Conservation (phyloP, 2,329 filamentous ascomycete species). For the Colletotrichum tropicicola region DNA sequence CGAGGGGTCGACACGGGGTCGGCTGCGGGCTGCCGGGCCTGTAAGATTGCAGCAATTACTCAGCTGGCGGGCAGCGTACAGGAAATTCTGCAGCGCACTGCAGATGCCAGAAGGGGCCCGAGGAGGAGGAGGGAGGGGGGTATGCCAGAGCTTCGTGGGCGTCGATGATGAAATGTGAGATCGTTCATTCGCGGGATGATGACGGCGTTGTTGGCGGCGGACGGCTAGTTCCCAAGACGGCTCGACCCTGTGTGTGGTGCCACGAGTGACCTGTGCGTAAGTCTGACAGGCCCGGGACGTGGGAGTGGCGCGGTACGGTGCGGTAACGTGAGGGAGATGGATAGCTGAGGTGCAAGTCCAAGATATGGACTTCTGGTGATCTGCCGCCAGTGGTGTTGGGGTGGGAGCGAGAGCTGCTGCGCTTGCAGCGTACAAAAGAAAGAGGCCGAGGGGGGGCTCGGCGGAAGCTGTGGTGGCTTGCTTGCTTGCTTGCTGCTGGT, state of each 20-base stretch:
- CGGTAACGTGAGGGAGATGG: not conserved
- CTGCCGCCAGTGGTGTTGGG: not conserved
- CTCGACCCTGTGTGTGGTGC: slow-evolving; percentile 22
- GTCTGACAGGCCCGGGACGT: not conserved
- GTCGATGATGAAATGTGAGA: slow-evolving; percentile 31
- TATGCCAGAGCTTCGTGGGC: slow-evolving; percentile 13
- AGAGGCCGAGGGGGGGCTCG: not conserved
- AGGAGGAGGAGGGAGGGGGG: not conserved
- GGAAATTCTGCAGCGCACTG: slow-evolving; percentile 13
- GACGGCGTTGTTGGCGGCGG: slow-evolving; percentile 16
- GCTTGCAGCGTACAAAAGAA: slow-evolving; percentile 3
- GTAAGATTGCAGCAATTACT: slow-evolving; percentile 38
- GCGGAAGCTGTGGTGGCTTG: too few species aligned
- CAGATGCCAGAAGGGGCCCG: not conserved
- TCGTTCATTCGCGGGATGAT: slow-evolving; percentile 30
- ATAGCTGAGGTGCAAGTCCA: not conserved
- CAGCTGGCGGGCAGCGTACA: slow-evolving; percentile 30
- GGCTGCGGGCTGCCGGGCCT: slow-evolving; percentile 30
- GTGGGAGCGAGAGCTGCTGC: not conserved
- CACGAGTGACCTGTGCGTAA: slow-evolving; percentile 24
- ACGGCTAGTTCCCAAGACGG: slow-evolving; percentile 20
- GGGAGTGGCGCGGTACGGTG: not conserved
- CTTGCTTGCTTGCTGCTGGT: not conserved
- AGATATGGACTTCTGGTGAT: slow-evolving; percentile 1
- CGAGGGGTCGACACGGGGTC: slow-evolving; percentile 23